These are phyloP conservation scores for Dryas drummondii DNA, from an alignment of 306 rosid genomes.

Conservation along the genomic window DNA sequence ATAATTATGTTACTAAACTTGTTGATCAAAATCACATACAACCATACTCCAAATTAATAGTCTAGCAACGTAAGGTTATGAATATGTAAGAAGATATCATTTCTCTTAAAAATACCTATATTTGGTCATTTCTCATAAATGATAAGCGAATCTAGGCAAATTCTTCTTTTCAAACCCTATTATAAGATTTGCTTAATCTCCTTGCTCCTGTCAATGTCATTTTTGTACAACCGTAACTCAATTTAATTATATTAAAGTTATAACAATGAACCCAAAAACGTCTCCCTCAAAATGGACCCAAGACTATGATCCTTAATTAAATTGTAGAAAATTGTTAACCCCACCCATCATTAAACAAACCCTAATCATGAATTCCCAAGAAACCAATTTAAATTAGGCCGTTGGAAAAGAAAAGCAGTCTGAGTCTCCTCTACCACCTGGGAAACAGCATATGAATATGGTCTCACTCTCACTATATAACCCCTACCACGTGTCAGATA, in stretches of 20 bases:
- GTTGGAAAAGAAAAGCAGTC: too few relatives aligned
- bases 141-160: slow-evolving; percentile 5
- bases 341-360: slow-evolving; percentile 11
- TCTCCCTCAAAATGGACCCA: slow-evolving; percentile 1
- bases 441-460: not conserved
- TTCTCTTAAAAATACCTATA: not conserved
- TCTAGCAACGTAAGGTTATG: too few relatives aligned
- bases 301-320: slow-evolving; percentile 1
- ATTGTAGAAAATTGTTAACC: not conserved
- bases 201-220: slow-evolving; percentile 10
- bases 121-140: slow-evolving; percentile 1
- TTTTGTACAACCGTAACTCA: slow-evolving; percentile 9
- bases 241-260: slow-evolving; percentile 2
- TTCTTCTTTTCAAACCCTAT: not conserved
- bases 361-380: slow-evolving; percentile 24
- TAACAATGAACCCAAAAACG: slow-evolving; percentile 5
- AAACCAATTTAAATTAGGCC: not conserved
- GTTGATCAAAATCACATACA: too few relatives aligned
- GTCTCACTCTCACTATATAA: not conserved
- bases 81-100: too few relatives aligned
- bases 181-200: not conserved
- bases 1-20: too few relatives aligned
- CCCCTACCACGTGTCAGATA: not conserved
- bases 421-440: not conserved
- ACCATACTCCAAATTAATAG: too few relatives aligned